Base-by-base conservation (phyloP, 352 stramenopile genomes). In the Pythium dissimile region DNA sequence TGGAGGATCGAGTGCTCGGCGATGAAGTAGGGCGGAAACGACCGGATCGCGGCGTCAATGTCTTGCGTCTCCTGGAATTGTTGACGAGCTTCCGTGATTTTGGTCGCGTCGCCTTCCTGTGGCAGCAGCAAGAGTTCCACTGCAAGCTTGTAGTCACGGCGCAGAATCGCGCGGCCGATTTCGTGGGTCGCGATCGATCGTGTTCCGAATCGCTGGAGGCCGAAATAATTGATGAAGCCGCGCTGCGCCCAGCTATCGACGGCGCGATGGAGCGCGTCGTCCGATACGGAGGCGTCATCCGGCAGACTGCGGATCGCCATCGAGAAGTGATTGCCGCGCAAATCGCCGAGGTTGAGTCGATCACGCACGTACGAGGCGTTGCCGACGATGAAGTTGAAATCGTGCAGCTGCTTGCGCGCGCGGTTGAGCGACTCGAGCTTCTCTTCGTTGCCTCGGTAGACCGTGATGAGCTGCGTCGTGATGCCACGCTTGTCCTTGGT, bases 141-240 rank as follows among this genome's bases (percentile, higher is more conserved):
- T 2, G 89, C 94, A 1, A 72, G 58, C 61, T 97, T 88, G 68
- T 94, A 97, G 59, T 99, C 86, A 23, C 88, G 90, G 47, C 93
- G 86, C 34, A 99, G 68, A 54, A 98, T 88, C 5, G 92, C 89
- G 12, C 95, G 92, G 18, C 96, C 96, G 26, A 98, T 88, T 51
- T 96, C 75, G 44, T 95, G 81, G 0, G 82, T 92, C 21, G 75
- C 87, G 77, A 91, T 96, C 56, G 77, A 86, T 35, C 84, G 92
- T 71, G 78, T 98, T 73, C 80, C 96, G 71, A 98, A 99, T 65
- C 94, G 82, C 77, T 99, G 97, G 46, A 98, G 82, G 3, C 97
- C 97, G 77, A 98, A 99, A 77, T 98, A 99, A 65, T 99, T 99
- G 62, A 98, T 95, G 70, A 98, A 99, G 7, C 97, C 96, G 26